Evolutionary conservation across 805 yeast genomes (phyloP), one percentile per base, ranked within the genome.

Genomic region (Cyberlindnera petersonii): DNA sequence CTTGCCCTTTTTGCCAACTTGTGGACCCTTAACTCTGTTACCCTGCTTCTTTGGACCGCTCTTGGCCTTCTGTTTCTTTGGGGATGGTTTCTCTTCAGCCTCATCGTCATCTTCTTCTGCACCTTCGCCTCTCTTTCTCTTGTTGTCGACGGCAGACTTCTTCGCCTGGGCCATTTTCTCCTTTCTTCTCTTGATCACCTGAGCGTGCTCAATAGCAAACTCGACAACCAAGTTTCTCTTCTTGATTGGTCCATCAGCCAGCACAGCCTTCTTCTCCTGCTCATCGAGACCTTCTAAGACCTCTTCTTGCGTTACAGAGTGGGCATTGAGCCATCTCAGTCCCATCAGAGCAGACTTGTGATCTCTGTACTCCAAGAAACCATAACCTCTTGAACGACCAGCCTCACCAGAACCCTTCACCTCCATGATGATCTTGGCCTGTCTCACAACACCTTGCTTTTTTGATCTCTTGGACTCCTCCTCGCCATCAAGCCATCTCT

Each of bases 361-460:
- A 62, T 89, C 95, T 63, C 88, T 79, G 62, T 73, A 88, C 64
- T 93, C 98, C 31, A 93, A 64, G 71, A 93, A 91, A 47, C 98
- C 98, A 56, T 91, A 93, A 44, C 98, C 98, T 69, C 97, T 82
- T 56, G 93, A 81, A 63, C 98, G 75, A 40, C 98, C 98, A 21
- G 72, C 64, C 19, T 82, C 82, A 16, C 95, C 94, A 8, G 91
- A 70, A 7, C 88, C 95, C 60, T 89, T 91, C 31, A 86, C 85
- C 65, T 93, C 98, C 72, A 77, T 84, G 46, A 93, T 84, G 48
- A 93, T 82, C 67, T 93, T 93, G 19, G 97, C 84, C 64, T 93
- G 98, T 61, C 77, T 82, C 4, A 93, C 95, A 27, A 93, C 86
- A 66, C 98, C 98, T 32, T 75, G 77, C 53, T 87, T 82, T 57